Base-by-base conservation (phyloP, 2,329 filamentous ascomycete genomes). In the Aschersonia sp. region DNA sequence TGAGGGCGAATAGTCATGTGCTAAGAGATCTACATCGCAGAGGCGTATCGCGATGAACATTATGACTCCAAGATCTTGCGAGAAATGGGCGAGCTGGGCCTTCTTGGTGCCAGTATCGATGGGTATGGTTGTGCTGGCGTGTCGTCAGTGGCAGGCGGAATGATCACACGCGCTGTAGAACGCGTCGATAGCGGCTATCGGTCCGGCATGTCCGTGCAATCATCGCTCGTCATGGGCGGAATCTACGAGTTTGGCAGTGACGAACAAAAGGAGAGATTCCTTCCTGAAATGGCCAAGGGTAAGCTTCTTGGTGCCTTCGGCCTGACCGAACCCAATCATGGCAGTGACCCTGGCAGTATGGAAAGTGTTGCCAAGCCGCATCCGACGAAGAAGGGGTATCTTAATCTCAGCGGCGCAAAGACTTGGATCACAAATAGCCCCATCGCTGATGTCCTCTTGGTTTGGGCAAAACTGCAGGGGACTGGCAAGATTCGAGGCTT, bases 341-440 rank as follows among this genome's bases (percentile, higher is more conserved):
- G 89, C 51, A 92, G 85, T 49, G 89, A 95, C 61, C 89, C 89
- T 4, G 89, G 88, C 10, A 86, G 84, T 38, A 91, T 95, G 87
- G 89, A 95, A 72, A 88, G 84, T 5, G 74, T 77, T 7, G 89
- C 89, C n/a, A 87, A 82, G 61, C 81, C 82, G 45, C 88, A 95
- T 61, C 85, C 88, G 5, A 82, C 78, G 5, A 89, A 89, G 71
- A 83, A 85, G 59, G 89, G 88, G 1, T 87, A 88, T 63, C 85
- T 83, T 57, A 77, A 81, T 43, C 68, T 95, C 38, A 87, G 82
- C 44, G 89, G 89, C 2, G 71, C 85, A 45, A 95, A 95, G 73
- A 95, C 89, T 0, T 95, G 89, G 89, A 95, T 95, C 62, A 95
- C 89, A 10, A 95, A 95, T 66, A 91, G 85, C 5, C 89, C 89